These are phyloP conservation scores for bread wheat (Triticum aestivum) DNA, from an alignment of 176 grass and related monocot genomes.

Conservation along the genomic window DNA sequence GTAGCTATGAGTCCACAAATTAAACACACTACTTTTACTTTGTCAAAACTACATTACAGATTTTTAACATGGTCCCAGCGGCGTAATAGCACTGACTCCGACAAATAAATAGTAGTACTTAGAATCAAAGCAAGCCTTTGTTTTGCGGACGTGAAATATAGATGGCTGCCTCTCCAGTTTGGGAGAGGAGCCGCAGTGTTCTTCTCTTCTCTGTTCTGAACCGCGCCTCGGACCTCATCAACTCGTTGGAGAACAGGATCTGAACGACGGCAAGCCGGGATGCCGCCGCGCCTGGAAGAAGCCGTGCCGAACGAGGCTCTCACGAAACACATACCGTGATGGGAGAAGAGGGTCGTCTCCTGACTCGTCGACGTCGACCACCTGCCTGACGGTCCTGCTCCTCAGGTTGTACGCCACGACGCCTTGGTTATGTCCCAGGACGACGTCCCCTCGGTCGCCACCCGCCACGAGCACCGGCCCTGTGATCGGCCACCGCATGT, in stretches of 20 bases:
- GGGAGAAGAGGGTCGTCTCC: neutral
- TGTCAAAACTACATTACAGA: too few species aligned
- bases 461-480: neutral
- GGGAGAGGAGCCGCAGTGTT: too few species aligned
- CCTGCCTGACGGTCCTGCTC: too few species aligned
- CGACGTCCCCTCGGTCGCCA: neutral
- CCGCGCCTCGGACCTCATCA: neutral
- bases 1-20: too few species aligned
- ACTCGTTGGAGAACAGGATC: neutral
- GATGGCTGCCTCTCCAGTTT: too few species aligned
- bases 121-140: too few species aligned
- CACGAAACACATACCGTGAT: neutral
- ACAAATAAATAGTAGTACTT: too few species aligned
- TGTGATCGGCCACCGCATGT: neutral
- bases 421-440: neutral
- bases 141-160: too few species aligned
- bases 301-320: neutral
- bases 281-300: neutral
- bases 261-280: neutral
- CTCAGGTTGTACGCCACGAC: too few species aligned
- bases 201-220: neutral
- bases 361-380: neutral
- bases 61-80: too few species aligned
- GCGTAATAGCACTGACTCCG: too few species aligned
- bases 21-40: too few species aligned